These are phyloP conservation scores for barley (Hordeum vulgare) DNA, from an alignment of 176 grass and related monocot genomes.

Conservation along the genomic window DNA sequence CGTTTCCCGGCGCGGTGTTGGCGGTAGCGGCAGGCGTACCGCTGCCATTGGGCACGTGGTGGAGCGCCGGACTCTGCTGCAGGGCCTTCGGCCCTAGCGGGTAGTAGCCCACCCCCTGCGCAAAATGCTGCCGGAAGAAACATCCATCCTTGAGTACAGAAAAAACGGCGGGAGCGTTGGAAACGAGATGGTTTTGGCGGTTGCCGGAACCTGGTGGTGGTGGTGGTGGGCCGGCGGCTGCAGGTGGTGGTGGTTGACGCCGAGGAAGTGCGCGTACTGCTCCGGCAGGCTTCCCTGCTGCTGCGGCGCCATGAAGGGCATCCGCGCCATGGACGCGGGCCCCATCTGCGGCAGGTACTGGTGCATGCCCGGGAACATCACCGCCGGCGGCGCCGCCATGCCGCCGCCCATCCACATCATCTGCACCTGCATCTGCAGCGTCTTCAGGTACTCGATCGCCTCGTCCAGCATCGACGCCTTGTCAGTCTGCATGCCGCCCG, in stretches of 20 bases:
- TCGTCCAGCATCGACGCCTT: conserved; percentile 98
- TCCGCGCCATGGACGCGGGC: conserved; percentile 31
- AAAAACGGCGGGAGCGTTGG: background rate
- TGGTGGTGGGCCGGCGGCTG: background rate
- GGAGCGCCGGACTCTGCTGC: conserved; percentile 33
- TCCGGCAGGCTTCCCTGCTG: conserved; percentile 30
- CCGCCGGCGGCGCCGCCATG: conserved; percentile 58
- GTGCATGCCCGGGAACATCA: conserved; percentile 82
- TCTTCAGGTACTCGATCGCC: conserved; percentile 92
- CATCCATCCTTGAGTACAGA: background rate
- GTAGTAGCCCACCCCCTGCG: conserved; percentile 62
- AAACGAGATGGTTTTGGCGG: background rate
- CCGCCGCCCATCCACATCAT: conserved; percentile 99
- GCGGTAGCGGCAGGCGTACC: conserved; percentile 4
- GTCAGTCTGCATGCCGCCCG: conserved; percentile 44
- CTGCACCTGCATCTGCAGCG: conserved; percentile 89
- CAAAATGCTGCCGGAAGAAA: conserved; percentile 19
- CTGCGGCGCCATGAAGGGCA: conserved; percentile 56
- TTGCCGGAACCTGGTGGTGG: conserved; percentile 5
- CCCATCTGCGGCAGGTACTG: conserved; percentile 70
- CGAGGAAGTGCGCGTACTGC: conserved; percentile 48
- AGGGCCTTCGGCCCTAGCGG: conserved; percentile 41
- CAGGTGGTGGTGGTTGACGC: conserved; percentile 45
- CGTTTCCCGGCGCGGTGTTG: conserved; percentile 1
- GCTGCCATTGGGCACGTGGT: background rate